Percentiles rank a stretch among this genome's conserved stretches.
Evolutionary conservation across 2,329 filamentous ascomycete genomes (phyloP).

Genomic region (Colletotrichum liriopes): DNA sequence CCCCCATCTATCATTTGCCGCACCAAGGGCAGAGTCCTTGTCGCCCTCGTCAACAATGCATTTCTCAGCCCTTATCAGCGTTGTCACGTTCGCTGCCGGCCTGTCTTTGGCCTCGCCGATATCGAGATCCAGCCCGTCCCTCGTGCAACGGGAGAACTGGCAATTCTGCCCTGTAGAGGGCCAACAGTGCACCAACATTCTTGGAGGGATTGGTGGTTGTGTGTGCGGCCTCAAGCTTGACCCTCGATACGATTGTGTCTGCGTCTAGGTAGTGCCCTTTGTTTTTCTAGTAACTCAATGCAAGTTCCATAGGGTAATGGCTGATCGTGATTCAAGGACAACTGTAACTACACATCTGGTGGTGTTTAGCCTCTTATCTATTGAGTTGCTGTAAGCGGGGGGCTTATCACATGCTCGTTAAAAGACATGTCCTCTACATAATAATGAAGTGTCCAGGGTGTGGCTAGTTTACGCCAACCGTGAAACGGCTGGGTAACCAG

Average conservation of each 20-base stretch:
- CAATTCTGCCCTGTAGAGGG: not conserved
- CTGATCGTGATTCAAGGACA: not conserved
- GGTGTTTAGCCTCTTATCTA: not conserved
- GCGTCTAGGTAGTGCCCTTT: not conserved
- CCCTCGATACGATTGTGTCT: conserved; percentile 7
- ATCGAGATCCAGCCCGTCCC: not conserved
- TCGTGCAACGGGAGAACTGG: not conserved
- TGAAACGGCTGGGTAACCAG: too few relatives aligned
- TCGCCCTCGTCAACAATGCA: not conserved
- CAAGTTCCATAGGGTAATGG: not conserved
- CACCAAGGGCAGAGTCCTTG: not conserved
- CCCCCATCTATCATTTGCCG: not conserved
- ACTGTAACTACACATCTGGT: not conserved
- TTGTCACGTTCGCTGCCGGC: not conserved
- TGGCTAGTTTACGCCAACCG: too few relatives aligned
- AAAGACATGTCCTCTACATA: too few relatives aligned
- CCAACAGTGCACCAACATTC: not conserved
- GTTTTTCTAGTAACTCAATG: not conserved
- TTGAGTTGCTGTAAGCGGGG: not conserved
- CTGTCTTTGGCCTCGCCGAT: not conserved
- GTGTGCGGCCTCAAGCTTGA: not conserved
- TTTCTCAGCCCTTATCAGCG: not conserved
- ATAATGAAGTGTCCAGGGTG: too few relatives aligned
- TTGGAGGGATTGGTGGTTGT: not conserved
- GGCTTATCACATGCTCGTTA: too few relatives aligned